Conservation (phyloP, 2,329 filamentous ascomycete genomes). For the Aspergillus awamori region DNA sequence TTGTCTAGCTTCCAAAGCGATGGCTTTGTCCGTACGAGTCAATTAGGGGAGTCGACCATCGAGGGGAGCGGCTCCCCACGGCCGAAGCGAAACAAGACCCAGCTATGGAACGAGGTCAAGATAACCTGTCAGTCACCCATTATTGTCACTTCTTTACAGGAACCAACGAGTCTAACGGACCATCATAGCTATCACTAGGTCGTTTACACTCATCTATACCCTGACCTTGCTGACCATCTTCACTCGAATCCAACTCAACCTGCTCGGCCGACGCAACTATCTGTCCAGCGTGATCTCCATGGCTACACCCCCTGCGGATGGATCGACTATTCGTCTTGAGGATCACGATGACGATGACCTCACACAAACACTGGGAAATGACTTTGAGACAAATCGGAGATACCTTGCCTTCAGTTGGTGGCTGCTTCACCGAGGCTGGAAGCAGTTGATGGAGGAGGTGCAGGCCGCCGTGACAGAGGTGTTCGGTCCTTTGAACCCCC, state of each 20-base stretch:
- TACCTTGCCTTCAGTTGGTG: slow-evolving; percentile 99
- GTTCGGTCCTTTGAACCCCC: slow-evolving; percentile 84
- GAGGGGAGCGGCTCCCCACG: slow-evolving; percentile 51
- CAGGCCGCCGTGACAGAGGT: slow-evolving; percentile 84
- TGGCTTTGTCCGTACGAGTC: slow-evolving; percentile 80
- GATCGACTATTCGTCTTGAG: slow-evolving; percentile 80
- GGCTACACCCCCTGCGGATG: slow-evolving; percentile 72
- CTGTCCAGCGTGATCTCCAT: slow-evolving; percentile 92
- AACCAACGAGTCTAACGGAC: slow-evolving; percentile 15
- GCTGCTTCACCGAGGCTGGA: slow-evolving; percentile 89
- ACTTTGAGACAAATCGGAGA: slow-evolving; percentile 93
- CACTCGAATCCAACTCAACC: slow-evolving; percentile 93
- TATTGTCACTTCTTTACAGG: not conserved
- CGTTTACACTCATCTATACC: slow-evolving; percentile 90
- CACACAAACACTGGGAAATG: slow-evolving; percentile 82
- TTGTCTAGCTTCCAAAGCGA: slow-evolving; percentile 76
- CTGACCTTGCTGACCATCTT: slow-evolving; percentile 86
- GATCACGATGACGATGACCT: slow-evolving; percentile 93
- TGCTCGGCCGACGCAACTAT: slow-evolving; percentile 92
- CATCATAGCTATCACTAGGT: slow-evolving; percentile 75
- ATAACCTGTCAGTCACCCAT: slow-evolving; percentile 72
- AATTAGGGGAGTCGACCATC: slow-evolving; percentile 62
- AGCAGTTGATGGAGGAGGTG: slow-evolving; percentile 77
- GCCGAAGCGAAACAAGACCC: slow-evolving; percentile 79
- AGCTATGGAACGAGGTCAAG: slow-evolving; percentile 96